Evolutionary conservation across 1,284 basidiomycete species (phyloP), one percentile per base, ranked within the genome.

Genomic region (Cutaneotrichosporon cavernicola): DNA sequence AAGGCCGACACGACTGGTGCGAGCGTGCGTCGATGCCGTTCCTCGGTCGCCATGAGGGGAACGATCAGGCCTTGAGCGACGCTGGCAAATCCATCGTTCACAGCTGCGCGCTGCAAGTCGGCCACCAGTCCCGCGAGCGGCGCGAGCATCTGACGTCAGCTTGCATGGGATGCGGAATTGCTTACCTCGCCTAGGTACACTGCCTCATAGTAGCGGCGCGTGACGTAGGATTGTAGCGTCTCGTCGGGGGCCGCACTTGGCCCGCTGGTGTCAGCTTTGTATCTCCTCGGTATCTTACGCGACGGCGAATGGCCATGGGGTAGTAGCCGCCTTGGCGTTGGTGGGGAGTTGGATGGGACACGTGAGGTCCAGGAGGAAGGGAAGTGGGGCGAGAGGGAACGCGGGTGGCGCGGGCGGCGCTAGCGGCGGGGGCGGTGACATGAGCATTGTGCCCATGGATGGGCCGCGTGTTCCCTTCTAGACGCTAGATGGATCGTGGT

Each of bases 131-230:
- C 70, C 16, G 73, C 36, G 21, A 77, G 61, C 18, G 77, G 71
- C 11, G 66, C 63, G 13, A 78, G 62, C 8, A 60, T 52, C 73
- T 76, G 50, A 18, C 4, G 60, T 59, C n/a, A 51, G 53, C 30
- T 8, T 13, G 14, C 40, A 21, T 26, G 5, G 22, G 11, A 13
- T n/a, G 5, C 30, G 7, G 26, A 47, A 21, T 10, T 4, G 66
- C 74, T 65, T 34, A 74, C 72, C 34, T 78, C 76, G 13, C 75
- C 66, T 4, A 79, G 63, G 47, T 69, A 75, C 7, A 79, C 63
- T 4, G 76, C 73, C 62, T 78, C 76, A 31, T 70, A 63, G 57
- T 79, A 79, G 31, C 76, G 65, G 14, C 74, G 60, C 13, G 58
- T 62, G 0, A 74, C 18, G 58, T 65, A 76, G 7, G 36, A 58